Percentiles rank a stretch among this genome's conserved stretches.
These are phyloP conservation scores for Vaccinium macrocarpon DNA, from an alignment of 148 eudicot species.

Conservation along the genomic window DNA sequence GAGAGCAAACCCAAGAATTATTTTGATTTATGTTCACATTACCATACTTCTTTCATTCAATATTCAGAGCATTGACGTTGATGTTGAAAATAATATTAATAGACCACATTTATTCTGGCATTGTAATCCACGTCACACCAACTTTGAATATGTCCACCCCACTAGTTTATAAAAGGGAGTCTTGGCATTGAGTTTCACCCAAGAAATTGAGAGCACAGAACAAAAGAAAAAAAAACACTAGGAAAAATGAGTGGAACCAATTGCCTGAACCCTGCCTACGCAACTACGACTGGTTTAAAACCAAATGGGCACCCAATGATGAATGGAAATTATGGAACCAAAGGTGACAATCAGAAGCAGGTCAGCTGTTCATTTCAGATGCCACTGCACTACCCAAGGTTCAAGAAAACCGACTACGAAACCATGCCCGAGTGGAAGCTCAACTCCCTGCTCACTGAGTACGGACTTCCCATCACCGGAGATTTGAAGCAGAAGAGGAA, in stretches of 20 bases:
- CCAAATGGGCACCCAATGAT: not conserved
- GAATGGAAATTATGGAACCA: not conserved
- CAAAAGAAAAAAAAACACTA: not conserved
- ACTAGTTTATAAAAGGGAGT: not conserved
- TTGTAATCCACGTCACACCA: too few species aligned
- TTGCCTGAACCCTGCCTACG: not conserved
- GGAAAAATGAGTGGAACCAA: constrained; percentile 14
- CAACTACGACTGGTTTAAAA: not conserved
- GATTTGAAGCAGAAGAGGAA: constrained; percentile 33
- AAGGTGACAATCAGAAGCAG: not conserved
- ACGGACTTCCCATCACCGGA: constrained; percentile 32
- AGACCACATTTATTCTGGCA: too few species aligned
- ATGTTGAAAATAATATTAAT: too few species aligned
- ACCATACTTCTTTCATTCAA: too few species aligned
- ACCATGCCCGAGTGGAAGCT: constrained; percentile 44
- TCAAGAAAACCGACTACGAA: constrained; percentile 35
- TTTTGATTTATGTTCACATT: too few species aligned
- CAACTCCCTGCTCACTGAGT: constrained; percentile 26
- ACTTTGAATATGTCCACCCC: too few species aligned
- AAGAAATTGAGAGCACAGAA: not conserved
- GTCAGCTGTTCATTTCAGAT: constrained; percentile 25
- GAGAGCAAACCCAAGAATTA: too few species aligned
- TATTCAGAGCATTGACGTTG: too few species aligned
- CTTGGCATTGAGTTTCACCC: constrained; percentile 7
- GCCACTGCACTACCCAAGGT: constrained; percentile 45